Conservation (phyloP, 208 protist genomes). For the Vickermania spadyakhi region DNA sequence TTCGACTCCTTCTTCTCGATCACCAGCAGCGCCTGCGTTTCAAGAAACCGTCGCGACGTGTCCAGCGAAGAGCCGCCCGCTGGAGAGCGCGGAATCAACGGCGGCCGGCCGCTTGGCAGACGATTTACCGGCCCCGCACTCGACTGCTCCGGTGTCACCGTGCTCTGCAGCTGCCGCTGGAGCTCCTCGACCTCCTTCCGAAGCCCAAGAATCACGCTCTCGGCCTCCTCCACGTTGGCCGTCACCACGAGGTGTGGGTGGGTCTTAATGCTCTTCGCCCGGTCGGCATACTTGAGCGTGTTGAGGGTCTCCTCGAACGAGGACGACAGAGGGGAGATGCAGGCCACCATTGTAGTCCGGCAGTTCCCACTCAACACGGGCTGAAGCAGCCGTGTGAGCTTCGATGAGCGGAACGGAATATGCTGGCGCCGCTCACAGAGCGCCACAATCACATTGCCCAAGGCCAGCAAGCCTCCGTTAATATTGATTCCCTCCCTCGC, state of each 20-base stretch:
- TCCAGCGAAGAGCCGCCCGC: neutral
- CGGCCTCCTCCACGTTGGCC: constrained; percentile 23
- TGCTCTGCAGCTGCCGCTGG: constrained; percentile 20
- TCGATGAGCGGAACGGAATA: constrained; percentile 93
- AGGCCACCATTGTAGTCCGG: constrained; percentile 91
- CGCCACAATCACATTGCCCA: constrained; percentile 92
- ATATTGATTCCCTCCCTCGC: constrained; percentile 92
- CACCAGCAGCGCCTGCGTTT: neutral
- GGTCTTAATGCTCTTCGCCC: constrained; percentile 90
- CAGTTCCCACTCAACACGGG: constrained; percentile 90
- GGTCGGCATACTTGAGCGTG: constrained; percentile 95
- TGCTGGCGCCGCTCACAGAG: constrained; percentile 75
- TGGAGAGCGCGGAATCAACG: neutral
- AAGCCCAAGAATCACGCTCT: constrained; percentile 49
- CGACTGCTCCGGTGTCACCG: neutral
- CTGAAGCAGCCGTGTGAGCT: constrained; percentile 93
- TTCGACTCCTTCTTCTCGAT: neutral
- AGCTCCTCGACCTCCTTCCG: constrained; percentile 48
- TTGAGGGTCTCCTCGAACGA: constrained; percentile 94
- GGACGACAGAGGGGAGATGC: constrained; percentile 76
- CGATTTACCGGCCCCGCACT: neutral
- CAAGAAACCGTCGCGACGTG: neutral
- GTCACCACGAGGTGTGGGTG: constrained; percentile 52
- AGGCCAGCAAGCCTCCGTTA: constrained; percentile 87
- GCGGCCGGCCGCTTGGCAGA: neutral